Conservation (phyloP, 139 green algal species). For the Helicosporidium sp. region DNA sequence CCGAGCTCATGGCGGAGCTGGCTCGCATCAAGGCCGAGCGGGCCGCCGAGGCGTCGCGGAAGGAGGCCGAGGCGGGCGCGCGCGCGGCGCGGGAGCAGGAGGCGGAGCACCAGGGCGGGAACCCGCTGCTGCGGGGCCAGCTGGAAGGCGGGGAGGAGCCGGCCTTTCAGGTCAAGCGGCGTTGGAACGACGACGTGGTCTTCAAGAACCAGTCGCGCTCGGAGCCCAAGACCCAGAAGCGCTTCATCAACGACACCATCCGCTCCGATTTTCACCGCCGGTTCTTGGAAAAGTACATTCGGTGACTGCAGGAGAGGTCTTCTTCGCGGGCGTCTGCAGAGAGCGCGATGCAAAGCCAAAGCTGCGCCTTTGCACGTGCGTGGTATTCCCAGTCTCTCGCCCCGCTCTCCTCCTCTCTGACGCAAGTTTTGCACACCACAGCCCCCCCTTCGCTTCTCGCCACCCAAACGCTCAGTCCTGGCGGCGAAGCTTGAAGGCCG, state of each 20-base stretch:
- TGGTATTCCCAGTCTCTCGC: too few species aligned
- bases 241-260: slow-evolving; percentile 99
- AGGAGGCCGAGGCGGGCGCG: slow-evolving; percentile 28
- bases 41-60: slow-evolving; percentile 38
- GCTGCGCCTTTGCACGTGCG: too few species aligned
- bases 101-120: slow-evolving; percentile 57
- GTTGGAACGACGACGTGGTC: slow-evolving; percentile 97
- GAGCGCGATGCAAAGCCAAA: too few species aligned
- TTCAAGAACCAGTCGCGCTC: slow-evolving; percentile 74
- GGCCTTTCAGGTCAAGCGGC: slow-evolving; percentile 37
- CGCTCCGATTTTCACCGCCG: slow-evolving; percentile 85
- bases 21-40: slow-evolving; percentile 82
- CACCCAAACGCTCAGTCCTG: too few species aligned
- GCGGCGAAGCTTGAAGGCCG: not conserved
- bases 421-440: too few species aligned
- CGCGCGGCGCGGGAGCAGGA: slow-evolving; percentile 40
- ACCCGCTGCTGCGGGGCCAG: slow-evolving; percentile 62
- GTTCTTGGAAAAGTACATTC: slow-evolving; percentile 87
- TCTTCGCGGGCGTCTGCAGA: too few species aligned
- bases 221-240: slow-evolving; percentile 71
- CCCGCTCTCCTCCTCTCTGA: too few species aligned
- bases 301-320: too few species aligned
- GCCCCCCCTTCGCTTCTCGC: too few species aligned
- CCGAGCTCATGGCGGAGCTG: slow-evolving; percentile 79
- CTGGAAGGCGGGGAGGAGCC: slow-evolving; percentile 6